Evolutionary conservation across 257 asterid species (phyloP).

Genomic region (Gynochthodes officinalis): DNA sequence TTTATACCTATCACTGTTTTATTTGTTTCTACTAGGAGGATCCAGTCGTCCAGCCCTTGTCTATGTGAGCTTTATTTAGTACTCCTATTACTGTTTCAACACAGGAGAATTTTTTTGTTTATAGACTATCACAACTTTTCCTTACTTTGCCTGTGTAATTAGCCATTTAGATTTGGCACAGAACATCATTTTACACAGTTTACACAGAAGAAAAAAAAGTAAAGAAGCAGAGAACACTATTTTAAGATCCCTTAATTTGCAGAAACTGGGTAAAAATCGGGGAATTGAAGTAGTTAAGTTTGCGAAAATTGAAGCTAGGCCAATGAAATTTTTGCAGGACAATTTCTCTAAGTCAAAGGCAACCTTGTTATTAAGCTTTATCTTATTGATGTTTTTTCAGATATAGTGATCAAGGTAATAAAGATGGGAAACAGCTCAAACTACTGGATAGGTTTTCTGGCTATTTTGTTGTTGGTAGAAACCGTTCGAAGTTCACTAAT

Average conservation of each 20-base stretch:
- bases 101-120: not conserved
- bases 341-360: not conserved
- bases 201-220: not conserved
- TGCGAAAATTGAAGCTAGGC: not conserved
- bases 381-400: slow-evolving; percentile 2
- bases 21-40: not conserved
- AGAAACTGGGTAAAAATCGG: not conserved
- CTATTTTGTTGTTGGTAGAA: slow-evolving; percentile 20
- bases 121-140: not conserved
- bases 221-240: not conserved
- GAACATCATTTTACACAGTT: not conserved
- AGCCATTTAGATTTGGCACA: not conserved
- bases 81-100: not conserved
- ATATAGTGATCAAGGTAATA: slow-evolving; percentile 3
- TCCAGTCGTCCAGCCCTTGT: not conserved
- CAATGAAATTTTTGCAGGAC: not conserved
- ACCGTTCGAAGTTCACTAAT: slow-evolving; percentile 26
- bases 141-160: not conserved
- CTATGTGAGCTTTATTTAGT: not conserved
- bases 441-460: slow-evolving; percentile 22
- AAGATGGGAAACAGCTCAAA: slow-evolving; percentile 27
- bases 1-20: not conserved
- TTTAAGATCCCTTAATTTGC: not conserved
- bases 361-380: not conserved
- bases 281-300: not conserved